A percentile compares a stretch with the other conserved stretches of the same genome.
Conservation (phyloP, 2,329 filamentous ascomycete genomes). For the Falciphora oryzae region DNA sequence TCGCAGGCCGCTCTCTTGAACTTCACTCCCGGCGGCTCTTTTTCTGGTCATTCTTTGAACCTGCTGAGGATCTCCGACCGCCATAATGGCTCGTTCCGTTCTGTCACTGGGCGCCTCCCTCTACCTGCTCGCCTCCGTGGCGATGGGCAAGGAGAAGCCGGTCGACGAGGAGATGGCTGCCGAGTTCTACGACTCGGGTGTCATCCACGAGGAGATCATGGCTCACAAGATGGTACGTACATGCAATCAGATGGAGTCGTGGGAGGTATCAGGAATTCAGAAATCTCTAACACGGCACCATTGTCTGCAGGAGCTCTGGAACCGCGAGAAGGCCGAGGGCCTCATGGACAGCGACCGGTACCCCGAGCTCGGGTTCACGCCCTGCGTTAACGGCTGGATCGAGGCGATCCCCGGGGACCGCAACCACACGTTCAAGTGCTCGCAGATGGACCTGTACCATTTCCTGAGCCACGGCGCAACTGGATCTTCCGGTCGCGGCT, state of each 20-base stretch:
- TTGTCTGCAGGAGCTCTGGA: slow-evolving; percentile 1
- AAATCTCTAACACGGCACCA: neutral
- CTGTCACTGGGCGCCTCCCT: slow-evolving; percentile 5
- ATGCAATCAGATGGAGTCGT: no score
- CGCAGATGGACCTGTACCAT: slow-evolving; percentile 8
- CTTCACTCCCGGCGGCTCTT: neutral
- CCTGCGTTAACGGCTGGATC: slow-evolving; percentile 5
- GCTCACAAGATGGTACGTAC: neutral
- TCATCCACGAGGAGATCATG: slow-evolving; percentile 2
- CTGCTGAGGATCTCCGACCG: neutral
- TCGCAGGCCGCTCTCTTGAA: neutral
- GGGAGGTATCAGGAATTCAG: neutral
- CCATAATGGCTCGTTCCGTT: slow-evolving; percentile 4
- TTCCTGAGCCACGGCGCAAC: slow-evolving; percentile 7
- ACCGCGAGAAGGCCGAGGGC: neutral
- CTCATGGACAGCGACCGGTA: slow-evolving; percentile 4
- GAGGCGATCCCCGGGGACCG: slow-evolving; percentile 3
- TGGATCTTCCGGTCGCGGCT: neutral
- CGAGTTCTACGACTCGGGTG: neutral
- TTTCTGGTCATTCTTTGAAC: no score
- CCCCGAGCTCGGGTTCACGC: slow-evolving; percentile 4
- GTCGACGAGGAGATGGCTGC: slow-evolving; percentile 5
- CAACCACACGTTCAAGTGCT: slow-evolving; percentile 4
- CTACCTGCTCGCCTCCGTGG: slow-evolving; percentile 6
- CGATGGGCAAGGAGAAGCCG: slow-evolving; percentile 9